Evolutionary conservation across 208 protist genomes (phyloP).

Genomic region (Wallacemonas collosoma): DNA sequence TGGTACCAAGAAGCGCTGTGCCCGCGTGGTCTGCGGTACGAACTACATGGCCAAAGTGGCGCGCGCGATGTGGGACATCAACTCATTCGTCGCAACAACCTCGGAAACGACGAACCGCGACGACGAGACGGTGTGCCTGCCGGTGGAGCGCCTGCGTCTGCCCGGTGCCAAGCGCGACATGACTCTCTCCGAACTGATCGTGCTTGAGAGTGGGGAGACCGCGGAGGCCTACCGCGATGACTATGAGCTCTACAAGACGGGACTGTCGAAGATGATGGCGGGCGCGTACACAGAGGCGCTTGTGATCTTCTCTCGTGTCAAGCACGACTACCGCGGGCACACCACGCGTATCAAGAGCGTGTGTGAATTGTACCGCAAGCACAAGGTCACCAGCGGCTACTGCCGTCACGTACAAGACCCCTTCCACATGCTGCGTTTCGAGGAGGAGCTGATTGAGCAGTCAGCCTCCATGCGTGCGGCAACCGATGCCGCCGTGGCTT

Average conservation of each 20-base stretch:
- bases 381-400: conserved; percentile 13
- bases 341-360: conserved; percentile 17
- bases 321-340: conserved; percentile 15
- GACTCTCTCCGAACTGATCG: conserved; percentile 54
- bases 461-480: background rate
- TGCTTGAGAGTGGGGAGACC: background rate
- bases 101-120: conserved; percentile 40
- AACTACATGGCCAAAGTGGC: conserved; percentile 44
- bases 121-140: conserved; percentile 31
- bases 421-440: conserved; percentile 3
- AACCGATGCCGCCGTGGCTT: background rate
- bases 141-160: conserved; percentile 57
- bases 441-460: background rate
- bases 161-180: conserved; percentile 38
- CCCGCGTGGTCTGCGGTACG: conserved; percentile 43
- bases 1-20: conserved; percentile 41
- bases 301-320: background rate
- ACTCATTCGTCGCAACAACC: conserved; percentile 62
- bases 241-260: conserved; percentile 14
- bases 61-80: conserved; percentile 55
- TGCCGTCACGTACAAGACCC: conserved; percentile 9
- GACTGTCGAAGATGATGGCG: conserved; percentile 10
- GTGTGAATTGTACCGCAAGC: conserved; percentile 17
- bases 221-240: background rate
- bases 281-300: conserved; percentile 12